Conservation (phyloP, 1,284 basidiomycete genomes). For the Singerocomus inundabilis region DNA sequence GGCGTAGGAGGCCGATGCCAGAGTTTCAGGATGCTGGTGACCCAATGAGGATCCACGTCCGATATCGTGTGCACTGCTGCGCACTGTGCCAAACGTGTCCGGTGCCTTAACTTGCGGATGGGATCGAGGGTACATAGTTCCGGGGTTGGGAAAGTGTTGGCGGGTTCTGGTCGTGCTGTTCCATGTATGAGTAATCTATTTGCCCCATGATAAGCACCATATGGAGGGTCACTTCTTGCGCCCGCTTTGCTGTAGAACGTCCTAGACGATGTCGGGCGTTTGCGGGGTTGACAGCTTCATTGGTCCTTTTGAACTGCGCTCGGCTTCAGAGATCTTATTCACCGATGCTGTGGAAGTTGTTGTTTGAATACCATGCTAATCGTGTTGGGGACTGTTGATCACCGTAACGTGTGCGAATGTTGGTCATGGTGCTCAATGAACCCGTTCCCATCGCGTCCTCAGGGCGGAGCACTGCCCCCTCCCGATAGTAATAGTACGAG, state of each 20-base stretch:
- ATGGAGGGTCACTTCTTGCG: background rate
- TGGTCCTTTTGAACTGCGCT: background rate
- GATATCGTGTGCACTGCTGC: background rate
- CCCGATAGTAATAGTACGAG: background rate
- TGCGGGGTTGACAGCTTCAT: background rate
- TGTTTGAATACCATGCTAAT: too few relatives aligned
- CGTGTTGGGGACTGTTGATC: background rate
- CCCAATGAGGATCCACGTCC: background rate
- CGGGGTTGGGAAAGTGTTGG: background rate
- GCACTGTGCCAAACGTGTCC: background rate
- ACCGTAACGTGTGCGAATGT: background rate
- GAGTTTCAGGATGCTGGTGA: background rate
- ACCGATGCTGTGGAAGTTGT: background rate
- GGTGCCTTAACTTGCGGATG: background rate
- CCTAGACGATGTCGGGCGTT: background rate
- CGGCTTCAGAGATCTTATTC: background rate
- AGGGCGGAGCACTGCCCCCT: background rate
- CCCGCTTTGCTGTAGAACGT: background rate
- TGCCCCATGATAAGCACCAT: background rate
- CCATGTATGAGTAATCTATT: background rate
- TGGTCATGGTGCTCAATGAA: background rate
- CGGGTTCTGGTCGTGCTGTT: background rate
- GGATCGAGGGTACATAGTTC: background rate
- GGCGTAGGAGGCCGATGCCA: too few relatives aligned
- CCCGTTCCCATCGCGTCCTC: constrained; percentile 8